Base-by-base conservation (phyloP, 768 basidiomycete species). In the Rhodotorula toruloides region DNA sequence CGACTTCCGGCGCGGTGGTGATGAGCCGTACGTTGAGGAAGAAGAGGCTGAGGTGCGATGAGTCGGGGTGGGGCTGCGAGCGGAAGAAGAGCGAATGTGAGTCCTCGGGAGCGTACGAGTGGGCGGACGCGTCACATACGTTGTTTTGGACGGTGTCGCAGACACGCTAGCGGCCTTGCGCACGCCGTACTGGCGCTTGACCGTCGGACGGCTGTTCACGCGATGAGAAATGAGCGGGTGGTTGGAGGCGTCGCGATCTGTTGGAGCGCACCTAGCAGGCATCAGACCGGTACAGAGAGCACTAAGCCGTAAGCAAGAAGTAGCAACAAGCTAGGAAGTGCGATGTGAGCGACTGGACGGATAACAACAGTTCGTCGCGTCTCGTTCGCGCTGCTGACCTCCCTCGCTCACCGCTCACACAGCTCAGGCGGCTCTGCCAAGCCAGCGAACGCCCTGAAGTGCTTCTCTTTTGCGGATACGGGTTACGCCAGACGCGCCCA, bases 171-270 rank as follows among this genome's bases (percentile, higher is more conserved):
- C 9, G 25, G 64, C 5, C 27, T 67, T 71, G 53, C 70, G 70
- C 4, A 65, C 56, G 39, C 70, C 70, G 44, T 71, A 71, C 27
- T 44, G 42, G 5, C 65, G 57, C 59, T 67, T 71, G 61, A 71
- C 70, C 43, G 48, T 27, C 0, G 70, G 70, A 21, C 70, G 65
- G 16, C 50, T 61, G 49, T 13, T 3, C 11, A 48, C 31, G 31
- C 32, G 50, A 53, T 9, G 39, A 42, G 29, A 40, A 16, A 40
- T 12, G 58, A 22, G 37, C 12, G 36, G 34, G 22, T 46, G 54
- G 29, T 25, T 2, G 19, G 9, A 1, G 14, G 13, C 16, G 40
- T 7, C 27, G 25, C 3, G 44, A 29, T 16, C 22, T 3, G 46
- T 4, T 3, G n/a, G 8, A 12, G 34, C 58, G 12, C 5, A 58